Conservation (phyloP, 1,284 basidiomycete genomes). For the Heterobasidion occidentale region DNA sequence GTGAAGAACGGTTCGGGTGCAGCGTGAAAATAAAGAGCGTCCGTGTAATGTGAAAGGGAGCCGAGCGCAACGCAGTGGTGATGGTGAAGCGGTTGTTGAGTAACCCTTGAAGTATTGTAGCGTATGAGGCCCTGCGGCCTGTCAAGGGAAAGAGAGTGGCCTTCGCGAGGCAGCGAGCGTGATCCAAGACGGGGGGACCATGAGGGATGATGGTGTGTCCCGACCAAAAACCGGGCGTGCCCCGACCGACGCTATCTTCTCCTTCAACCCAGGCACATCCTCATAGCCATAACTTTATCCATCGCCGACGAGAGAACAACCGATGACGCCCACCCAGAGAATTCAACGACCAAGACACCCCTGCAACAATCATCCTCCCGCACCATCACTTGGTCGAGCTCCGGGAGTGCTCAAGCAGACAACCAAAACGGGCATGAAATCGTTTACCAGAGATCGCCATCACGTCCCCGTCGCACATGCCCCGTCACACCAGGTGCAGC, state of each 20-base stretch:
- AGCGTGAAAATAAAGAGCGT: conserved; percentile 35
- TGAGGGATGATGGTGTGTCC: conserved; percentile 2
- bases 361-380: conserved; percentile 43
- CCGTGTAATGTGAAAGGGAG: conserved; percentile 45
- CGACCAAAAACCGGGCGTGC: conserved; percentile 22
- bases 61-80: conserved; percentile 20
- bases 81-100: conserved; percentile 9
- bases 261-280: conserved; percentile 7
- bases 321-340: conserved; percentile 14
- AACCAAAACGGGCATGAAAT: conserved; percentile 9
- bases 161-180: conserved; percentile 6
- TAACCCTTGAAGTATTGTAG: background rate
- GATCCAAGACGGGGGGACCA: background rate
- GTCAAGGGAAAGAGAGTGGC: background rate
- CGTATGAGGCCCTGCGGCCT: background rate
- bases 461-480: conserved; percentile 60
- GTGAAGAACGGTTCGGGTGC: conserved; percentile 8
- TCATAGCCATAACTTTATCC: conserved; percentile 15
- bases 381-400: conserved; percentile 57
- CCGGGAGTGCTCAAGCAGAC: conserved; percentile 35
- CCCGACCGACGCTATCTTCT: conserved; percentile 26
- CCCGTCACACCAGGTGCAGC: conserved; percentile 48
- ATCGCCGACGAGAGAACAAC: conserved; percentile 26
- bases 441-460: conserved; percentile 70
- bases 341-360: conserved; percentile 41